phyloP scores from a whole-genome alignment of 2,329 filamentous ascomycete species.

The Exutisphaerella laricina region DNA sequence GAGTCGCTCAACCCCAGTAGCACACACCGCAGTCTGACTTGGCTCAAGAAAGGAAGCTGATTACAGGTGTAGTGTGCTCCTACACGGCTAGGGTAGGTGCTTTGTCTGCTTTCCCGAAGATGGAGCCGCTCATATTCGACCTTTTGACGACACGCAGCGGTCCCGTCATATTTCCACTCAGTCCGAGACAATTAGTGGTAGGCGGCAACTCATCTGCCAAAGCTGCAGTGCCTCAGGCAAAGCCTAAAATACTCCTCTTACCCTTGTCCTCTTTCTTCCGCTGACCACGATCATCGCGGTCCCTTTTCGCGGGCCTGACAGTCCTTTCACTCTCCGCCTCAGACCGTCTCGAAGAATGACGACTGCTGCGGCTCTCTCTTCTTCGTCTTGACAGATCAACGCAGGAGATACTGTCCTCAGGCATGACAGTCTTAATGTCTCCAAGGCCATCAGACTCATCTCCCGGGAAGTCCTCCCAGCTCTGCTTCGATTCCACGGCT shows the following conservation, averaged over 20 bases:
- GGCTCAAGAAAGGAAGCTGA: too few species aligned
- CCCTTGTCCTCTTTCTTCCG: slow-evolving; percentile 4
- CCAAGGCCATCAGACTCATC: slow-evolving; percentile 36
- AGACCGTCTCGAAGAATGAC: slow-evolving; percentile 10
- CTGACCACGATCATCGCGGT: not conserved
- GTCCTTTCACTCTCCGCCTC: slow-evolving; percentile 24
- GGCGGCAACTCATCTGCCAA: too few species aligned
- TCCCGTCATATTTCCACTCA: too few species aligned
- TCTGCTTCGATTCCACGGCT: slow-evolving; percentile 11
- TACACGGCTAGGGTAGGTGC: too few species aligned
- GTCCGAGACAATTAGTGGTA: too few species aligned
- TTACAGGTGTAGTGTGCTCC: too few species aligned
- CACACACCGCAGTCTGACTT: too few species aligned
- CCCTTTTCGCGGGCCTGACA: slow-evolving; percentile 21
- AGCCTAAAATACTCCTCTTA: slow-evolving; percentile 11
- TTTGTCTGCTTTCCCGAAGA: too few species aligned
- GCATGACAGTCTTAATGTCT: slow-evolving; percentile 43
- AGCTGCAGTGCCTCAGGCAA: not conserved
- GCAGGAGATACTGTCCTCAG: slow-evolving; percentile 46
- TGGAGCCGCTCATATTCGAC: too few species aligned
- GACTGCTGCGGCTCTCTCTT: slow-evolving; percentile 12
- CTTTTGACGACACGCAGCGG: too few species aligned
- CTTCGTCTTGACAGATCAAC: slow-evolving; percentile 19
- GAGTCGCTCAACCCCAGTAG: too few species aligned
- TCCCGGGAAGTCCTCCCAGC: slow-evolving; percentile 19